A percentile compares a stretch with the other conserved stretches of the same genome.
Conservation (phyloP, 306 rosid genomes). For the Vigna mungo region DNA sequence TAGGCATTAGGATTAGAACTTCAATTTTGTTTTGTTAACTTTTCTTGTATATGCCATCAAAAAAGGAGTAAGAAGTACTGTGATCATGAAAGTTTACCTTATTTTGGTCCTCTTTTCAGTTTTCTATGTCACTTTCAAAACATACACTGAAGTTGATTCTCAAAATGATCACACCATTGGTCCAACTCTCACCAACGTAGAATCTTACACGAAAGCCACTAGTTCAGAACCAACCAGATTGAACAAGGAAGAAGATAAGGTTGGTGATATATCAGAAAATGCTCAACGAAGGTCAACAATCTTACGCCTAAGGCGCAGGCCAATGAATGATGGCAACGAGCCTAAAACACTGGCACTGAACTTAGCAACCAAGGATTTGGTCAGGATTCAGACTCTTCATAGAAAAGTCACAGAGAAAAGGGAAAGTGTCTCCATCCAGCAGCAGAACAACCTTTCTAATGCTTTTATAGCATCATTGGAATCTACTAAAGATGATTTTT, state of each 20-base stretch:
- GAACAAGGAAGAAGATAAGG: constrained; percentile 23
- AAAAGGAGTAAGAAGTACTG: constrained; percentile 16
- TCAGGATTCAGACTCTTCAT: constrained; percentile 73
- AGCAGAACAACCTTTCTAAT: constrained; percentile 4
- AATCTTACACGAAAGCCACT: not conserved
- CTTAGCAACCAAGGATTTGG: constrained; percentile 56
- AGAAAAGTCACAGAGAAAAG: constrained; percentile 64
- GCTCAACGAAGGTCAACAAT: constrained; percentile 49
- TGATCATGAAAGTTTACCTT: constrained; percentile 37
- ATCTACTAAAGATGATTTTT: constrained; percentile 43
- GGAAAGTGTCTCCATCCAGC: not conserved
- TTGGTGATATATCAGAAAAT: constrained; percentile 47
- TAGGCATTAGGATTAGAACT: too few relatives aligned
- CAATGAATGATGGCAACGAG: constrained; percentile 42
- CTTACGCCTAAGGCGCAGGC: constrained; percentile 58
- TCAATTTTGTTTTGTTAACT: constrained; percentile 8
- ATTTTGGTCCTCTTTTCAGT: constrained; percentile 36
- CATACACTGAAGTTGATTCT: constrained; percentile 32
- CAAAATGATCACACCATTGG: constrained; percentile 27
- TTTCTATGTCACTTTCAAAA: constrained; percentile 21
- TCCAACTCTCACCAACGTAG: constrained; percentile 23
- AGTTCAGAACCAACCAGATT: constrained; percentile 11
- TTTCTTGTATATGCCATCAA: constrained; percentile 23
- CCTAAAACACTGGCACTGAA: constrained; percentile 53
- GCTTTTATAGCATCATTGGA: constrained; percentile 48